phyloP scores from a whole-genome alignment of 2,329 filamentous ascomycete genomes.

The Davidsoniella virescens region DNA sequence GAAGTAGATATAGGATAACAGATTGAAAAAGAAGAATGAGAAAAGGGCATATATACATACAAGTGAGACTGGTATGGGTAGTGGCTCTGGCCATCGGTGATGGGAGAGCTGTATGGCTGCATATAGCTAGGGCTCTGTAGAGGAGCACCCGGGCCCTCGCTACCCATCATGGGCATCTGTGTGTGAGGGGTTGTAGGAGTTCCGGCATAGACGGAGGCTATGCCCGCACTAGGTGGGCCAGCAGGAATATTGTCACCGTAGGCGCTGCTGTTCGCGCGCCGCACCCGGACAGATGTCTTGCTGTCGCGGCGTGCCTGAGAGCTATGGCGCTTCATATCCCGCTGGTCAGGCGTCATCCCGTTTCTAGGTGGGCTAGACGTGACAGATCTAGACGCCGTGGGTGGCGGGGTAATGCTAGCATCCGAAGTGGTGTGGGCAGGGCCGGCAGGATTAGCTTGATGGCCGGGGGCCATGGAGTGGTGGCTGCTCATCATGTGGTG shows the following conservation, averaged over 20 bases:
- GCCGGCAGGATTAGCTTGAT: slow-evolving; percentile 10
- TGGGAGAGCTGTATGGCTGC: slow-evolving; percentile 32
- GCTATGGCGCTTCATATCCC: slow-evolving; percentile 44
- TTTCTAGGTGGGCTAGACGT: slow-evolving; percentile 41
- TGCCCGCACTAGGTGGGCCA: slow-evolving; percentile 24
- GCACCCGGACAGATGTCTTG: slow-evolving; percentile 34
- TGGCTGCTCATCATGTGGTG: slow-evolving; percentile 10
- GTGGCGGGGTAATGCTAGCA: slow-evolving; percentile 31
- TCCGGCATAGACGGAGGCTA: slow-evolving; percentile 9
- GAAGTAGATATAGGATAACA: slow-evolving; percentile 10
- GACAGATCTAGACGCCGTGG: slow-evolving; percentile 32
- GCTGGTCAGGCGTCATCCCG: slow-evolving; percentile 40
- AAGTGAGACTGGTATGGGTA: slow-evolving; percentile 12
- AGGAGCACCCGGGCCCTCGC: slow-evolving; percentile 27
- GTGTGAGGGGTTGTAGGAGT: slow-evolving; percentile 25
- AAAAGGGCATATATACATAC: not conserved
- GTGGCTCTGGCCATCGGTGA: slow-evolving; percentile 27
- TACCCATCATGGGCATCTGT: slow-evolving; percentile 32
- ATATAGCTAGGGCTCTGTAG: slow-evolving; percentile 29
- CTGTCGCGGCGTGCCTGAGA: slow-evolving; percentile 42
- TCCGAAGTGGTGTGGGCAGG: slow-evolving; percentile 21
- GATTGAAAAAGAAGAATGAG: slow-evolving; percentile 12
- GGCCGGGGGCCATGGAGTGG: slow-evolving; percentile 6
- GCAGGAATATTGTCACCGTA: slow-evolving; percentile 26
- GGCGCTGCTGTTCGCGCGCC: slow-evolving; percentile 32